Evolutionary conservation across 345 rosid species (phyloP).

Genomic region (Streptanthus diversifolius): DNA sequence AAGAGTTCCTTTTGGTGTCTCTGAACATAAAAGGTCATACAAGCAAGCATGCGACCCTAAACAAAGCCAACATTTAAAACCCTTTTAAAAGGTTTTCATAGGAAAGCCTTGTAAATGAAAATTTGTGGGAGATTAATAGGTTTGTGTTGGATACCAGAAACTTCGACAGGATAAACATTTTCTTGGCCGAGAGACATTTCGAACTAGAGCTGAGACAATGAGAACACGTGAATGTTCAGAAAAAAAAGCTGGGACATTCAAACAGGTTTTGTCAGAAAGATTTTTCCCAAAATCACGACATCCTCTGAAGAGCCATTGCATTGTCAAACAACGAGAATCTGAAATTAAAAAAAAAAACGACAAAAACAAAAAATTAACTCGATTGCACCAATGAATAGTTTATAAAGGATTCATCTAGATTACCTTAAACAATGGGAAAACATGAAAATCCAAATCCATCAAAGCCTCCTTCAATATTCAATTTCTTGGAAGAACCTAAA

Average conservation of each 20-base stretch:
- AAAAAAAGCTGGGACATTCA: conserved; percentile 17
- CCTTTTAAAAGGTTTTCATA: not conserved
- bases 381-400: not conserved
- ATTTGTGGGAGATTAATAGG: not conserved
- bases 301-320: conserved; percentile 19
- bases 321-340: conserved; percentile 5
- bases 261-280: conserved; percentile 8
- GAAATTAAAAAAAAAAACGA: conserved; percentile 17
- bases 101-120: not conserved
- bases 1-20: conserved; percentile 35
- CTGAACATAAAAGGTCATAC: conserved; percentile 52
- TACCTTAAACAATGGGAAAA: conserved; percentile 15
- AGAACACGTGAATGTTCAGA: conserved; percentile 18
- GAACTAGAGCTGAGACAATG: conserved; percentile 27
- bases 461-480: conserved; percentile 3
- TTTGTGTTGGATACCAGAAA: conserved; percentile 40
- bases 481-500: conserved; percentile 17
- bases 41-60: conserved; percentile 51
- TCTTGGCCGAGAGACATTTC: conserved; percentile 58
- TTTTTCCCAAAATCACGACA: conserved; percentile 1
- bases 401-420: not conserved
- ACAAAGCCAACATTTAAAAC: not conserved
- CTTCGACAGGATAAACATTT: conserved; percentile 35
- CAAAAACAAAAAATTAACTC: not conserved
- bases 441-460: conserved; percentile 15